A percentile compares a stretch with the other conserved stretches of the same genome.
Evolutionary conservation across 371 early-diverging fungal species (phyloP).

Genomic region (Furculomyces boomerangus): DNA sequence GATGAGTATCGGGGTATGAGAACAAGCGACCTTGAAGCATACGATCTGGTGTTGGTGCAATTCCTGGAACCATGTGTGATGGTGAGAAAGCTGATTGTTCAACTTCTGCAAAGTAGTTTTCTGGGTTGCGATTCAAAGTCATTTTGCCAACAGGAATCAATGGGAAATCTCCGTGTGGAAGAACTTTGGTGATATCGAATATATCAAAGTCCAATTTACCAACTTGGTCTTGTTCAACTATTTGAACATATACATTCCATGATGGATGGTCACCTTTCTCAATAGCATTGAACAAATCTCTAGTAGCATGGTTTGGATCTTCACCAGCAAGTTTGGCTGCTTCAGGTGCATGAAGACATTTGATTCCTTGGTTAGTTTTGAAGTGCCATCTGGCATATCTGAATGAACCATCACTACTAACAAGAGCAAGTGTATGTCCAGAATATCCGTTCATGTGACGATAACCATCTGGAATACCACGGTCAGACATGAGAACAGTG

Average conservation of each 20-base stretch:
- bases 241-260: constrained; percentile 57
- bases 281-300: constrained; percentile 58
- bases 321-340: constrained; percentile 36
- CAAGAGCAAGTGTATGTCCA: constrained; percentile 58
- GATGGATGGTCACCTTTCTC: constrained; percentile 48
- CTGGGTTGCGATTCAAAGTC: constrained; percentile 55
- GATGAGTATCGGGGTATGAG: constrained; percentile 60
- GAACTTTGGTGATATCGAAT: constrained; percentile 73
- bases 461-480: constrained; percentile 63
- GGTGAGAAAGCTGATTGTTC: constrained; percentile 67
- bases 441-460: constrained; percentile 63
- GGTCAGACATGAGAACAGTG: constrained; percentile 56
- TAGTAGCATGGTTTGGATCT: constrained; percentile 56
- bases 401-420: constrained; percentile 44
- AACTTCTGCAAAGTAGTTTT: constrained; percentile 63
- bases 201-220: constrained; percentile 52
- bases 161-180: constrained; percentile 55
- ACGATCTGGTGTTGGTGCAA: constrained; percentile 44
- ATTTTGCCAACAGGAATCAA: constrained; percentile 50
- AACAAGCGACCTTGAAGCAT: constrained; percentile 64
- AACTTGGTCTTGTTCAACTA: constrained; percentile 53
- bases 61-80: constrained; percentile 53
- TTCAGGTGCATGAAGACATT: constrained; percentile 43
- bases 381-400: constrained; percentile 76
- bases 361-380: constrained; percentile 62